Evolutionary conservation across 2,329 filamentous ascomycete species (phyloP), one percentile per base, ranked within the genome.

Genomic region (Metarhizium sp.): DNA sequence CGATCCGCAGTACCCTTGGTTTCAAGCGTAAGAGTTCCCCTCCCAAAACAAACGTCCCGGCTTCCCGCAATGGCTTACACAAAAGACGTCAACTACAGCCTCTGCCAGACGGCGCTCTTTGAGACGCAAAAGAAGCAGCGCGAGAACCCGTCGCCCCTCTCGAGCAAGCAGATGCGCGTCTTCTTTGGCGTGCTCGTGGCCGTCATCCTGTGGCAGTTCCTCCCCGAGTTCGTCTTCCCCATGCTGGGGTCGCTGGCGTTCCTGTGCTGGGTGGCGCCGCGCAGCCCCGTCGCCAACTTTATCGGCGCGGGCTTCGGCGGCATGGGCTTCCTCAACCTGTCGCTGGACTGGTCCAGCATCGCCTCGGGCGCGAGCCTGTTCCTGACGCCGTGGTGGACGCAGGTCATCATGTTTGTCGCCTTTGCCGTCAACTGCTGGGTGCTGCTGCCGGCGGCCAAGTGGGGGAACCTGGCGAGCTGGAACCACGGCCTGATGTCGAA

Each of bases 181-280:
- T 84, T 85, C 66, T 84, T 82, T 66, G 64, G 71, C 10, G 72
- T 75, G 0, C 68, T 85, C 0, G 56, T 76, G 0, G 80, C 71
- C 4, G 72, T 83, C 53, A 80, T 76, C 0, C 59, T 82, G 0
- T 85, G 82, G 81, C 80, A 85, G 56, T 84, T 85, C 57, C 66
- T 85, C 0, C 81, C 81, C 0, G 81, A 85, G 62, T 85, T 75
- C 53, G 73, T 78, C 1, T 84, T 84, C 55, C 81, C 81, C 0
- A 78, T 85, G 63, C 70, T 82, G 1, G 78, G 76, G 7, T 84
- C 81, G 0, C 70, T 85, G 7, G 80, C 81, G 2, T 82, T 84
- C 52, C 71, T 85, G 5, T 85, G 82, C 67, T 85, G 81, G 81
- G 79, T 85, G 2, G 81, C 81, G 2, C 81, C 80, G 1, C 72